phyloP scores from a whole-genome alignment of 805 yeast species.

The Komagataella ulmi region DNA sequence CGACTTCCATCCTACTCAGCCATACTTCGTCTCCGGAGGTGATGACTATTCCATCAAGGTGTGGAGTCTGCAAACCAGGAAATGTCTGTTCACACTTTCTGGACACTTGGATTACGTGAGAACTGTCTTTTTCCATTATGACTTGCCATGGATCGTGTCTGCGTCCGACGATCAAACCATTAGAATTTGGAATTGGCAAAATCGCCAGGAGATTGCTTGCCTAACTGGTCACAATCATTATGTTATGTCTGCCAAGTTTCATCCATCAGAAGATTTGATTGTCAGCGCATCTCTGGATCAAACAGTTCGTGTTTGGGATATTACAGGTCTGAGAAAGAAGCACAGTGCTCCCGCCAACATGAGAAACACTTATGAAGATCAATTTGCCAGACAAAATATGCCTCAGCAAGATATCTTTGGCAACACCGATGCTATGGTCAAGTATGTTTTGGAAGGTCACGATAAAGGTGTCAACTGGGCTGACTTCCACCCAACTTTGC shows the following conservation, averaged over 20 bases:
- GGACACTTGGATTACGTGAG: slow-evolving; percentile 96
- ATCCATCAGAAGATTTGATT: slow-evolving; percentile 86
- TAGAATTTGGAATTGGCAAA: slow-evolving; percentile 99
- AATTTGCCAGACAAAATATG: slow-evolving; percentile 43
- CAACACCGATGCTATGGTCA: slow-evolving; percentile 85
- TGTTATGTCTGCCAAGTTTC: slow-evolving; percentile 97
- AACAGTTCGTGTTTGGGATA: slow-evolving; percentile 99
- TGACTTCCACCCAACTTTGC: slow-evolving; percentile 91
- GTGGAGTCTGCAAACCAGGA: slow-evolving; percentile 88
- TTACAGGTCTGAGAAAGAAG: slow-evolving; percentile 84
- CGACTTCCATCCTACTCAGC: slow-evolving; percentile 96
- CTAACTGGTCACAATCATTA: slow-evolving; percentile 97
- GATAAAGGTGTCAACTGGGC: slow-evolving; percentile 99
- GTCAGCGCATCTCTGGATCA: slow-evolving; percentile 95
- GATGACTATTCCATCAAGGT: slow-evolving; percentile 93
- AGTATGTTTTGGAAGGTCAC: slow-evolving; percentile 94
- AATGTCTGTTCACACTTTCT: slow-evolving; percentile 78
- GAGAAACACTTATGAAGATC: slow-evolving; percentile 35
- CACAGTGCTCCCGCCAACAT: slow-evolving; percentile 61
- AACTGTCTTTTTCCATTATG: slow-evolving; percentile 88
- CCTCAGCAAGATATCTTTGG: slow-evolving; percentile 93
- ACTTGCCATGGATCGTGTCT: slow-evolving; percentile 93
- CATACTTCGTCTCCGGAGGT: slow-evolving; percentile 92
- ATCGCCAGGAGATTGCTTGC: slow-evolving; percentile 92
- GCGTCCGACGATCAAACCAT: slow-evolving; percentile 97